These are phyloP conservation scores for Albugo candida DNA, from an alignment of 352 stramenopile species.

Conservation along the genomic window DNA sequence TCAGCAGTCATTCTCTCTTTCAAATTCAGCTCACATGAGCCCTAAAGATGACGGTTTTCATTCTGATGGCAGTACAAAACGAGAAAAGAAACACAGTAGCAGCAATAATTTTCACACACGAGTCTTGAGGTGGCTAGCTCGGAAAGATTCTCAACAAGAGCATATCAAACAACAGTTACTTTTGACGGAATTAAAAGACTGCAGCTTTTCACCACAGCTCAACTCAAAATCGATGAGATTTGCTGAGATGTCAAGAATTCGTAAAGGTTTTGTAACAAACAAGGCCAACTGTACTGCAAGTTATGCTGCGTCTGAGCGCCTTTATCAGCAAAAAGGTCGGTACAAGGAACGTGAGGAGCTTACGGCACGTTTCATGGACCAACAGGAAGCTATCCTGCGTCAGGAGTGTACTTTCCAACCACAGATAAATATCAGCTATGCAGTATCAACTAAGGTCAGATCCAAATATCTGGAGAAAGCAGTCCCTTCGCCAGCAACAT, in stretches of 20 bases:
- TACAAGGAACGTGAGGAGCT: constrained; percentile 57
- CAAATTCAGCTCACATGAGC: too few relatives aligned
- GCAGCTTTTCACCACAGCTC: constrained; percentile 52
- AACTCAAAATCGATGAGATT: constrained; percentile 61
- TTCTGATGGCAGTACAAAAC: too few relatives aligned
- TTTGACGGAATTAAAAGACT: constrained; percentile 51
- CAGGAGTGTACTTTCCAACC: constrained; percentile 59
- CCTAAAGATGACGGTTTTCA: too few relatives aligned
- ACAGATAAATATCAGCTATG: constrained; percentile 25
- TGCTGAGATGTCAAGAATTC: constrained; percentile 20
- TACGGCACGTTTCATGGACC: constrained; percentile 29
- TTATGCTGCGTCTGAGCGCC: constrained; percentile 26
- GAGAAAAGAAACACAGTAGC: background rate
- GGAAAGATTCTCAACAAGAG: constrained; percentile 53
- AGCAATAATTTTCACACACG: constrained; percentile 41
- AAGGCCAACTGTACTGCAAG: constrained; percentile 10
- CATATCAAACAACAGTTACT: constrained; percentile 65
- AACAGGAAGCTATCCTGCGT: constrained; percentile 50
- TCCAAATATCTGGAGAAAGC: constrained; percentile 51
- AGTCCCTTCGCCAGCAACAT: constrained; percentile 1
- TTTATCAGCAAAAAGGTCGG: constrained; percentile 60
- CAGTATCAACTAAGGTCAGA: constrained; percentile 28
- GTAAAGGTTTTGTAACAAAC: constrained; percentile 10
- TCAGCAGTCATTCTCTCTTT: too few relatives aligned
- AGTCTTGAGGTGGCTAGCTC: constrained; percentile 55